phyloP scores from a whole-genome alignment of 179 eudicot genomes.

The Drosera spatulata region DNA sequence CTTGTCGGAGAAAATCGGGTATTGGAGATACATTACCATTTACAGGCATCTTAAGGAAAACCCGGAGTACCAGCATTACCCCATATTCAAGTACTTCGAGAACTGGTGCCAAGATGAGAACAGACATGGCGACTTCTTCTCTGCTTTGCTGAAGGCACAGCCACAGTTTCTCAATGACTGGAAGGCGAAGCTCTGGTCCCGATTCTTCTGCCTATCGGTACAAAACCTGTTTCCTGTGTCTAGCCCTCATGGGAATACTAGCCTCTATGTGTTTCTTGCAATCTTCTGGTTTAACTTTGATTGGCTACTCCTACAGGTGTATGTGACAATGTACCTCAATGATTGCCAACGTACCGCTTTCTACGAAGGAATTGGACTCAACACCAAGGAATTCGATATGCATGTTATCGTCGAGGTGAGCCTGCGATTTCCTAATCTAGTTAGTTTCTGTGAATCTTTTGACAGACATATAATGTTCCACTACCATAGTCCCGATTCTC shows the following conservation, averaged over 20 bases:
- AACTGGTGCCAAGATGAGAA: constrained; percentile 99
- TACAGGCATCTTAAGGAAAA: constrained; percentile 88
- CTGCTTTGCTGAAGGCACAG: constrained; percentile 93
- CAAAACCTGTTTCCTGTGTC: constrained; percentile 1
- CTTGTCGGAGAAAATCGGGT: constrained; percentile 88
- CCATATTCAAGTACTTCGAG: constrained; percentile 94
- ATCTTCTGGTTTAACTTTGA: too few species aligned
- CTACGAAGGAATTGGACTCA: constrained; percentile 93
- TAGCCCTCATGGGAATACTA: too few species aligned
- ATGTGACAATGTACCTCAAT: constrained; percentile 96
- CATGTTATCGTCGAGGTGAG: constrained; percentile 96
- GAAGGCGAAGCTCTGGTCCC: constrained; percentile 96
- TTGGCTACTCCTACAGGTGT: constrained; percentile 42
- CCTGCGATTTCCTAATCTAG: neutral
- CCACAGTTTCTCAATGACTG: constrained; percentile 98
- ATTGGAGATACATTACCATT: constrained; percentile 98
- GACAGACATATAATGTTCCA: too few species aligned
- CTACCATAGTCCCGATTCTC: too few species aligned
- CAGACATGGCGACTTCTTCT: constrained; percentile 97
- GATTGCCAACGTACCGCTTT: constrained; percentile 89
- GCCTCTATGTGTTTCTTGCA: too few species aligned
- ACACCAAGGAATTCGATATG: constrained; percentile 95
- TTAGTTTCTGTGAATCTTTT: too few species aligned
- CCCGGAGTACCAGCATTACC: constrained; percentile 85
- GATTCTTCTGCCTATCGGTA: constrained; percentile 98